A percentile compares a stretch with the other conserved stretches of the same genome.
These are phyloP conservation scores for Thuja plicata DNA, from an alignment of 83 land plant genomes.

Conservation along the genomic window DNA sequence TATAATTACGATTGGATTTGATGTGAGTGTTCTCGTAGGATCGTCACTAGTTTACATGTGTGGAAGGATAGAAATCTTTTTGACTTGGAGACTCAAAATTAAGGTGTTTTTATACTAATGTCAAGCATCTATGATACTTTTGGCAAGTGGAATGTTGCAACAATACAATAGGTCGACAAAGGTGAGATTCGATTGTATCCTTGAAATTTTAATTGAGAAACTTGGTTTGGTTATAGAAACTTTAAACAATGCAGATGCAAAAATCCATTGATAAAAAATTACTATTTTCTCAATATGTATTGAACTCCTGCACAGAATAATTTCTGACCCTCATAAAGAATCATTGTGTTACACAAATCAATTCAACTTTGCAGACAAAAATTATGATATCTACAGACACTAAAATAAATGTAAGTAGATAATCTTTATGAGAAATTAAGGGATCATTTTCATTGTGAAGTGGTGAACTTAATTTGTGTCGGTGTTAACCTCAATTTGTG, in stretches of 20 bases:
- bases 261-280: neutral
- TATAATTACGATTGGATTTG: neutral
- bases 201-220: neutral
- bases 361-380: too few species aligned
- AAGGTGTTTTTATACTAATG: neutral
- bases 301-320: neutral
- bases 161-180: too few species aligned
- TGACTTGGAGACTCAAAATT: neutral
- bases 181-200: too few species aligned
- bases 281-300: neutral
- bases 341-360: too few species aligned
- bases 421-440: too few species aligned
- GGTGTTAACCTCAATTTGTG: too few species aligned
- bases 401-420: too few species aligned
- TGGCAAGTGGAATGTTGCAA: neutral
- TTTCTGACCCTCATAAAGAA: too few species aligned
- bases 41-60: conserved; percentile 25
- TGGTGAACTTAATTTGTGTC: too few species aligned
- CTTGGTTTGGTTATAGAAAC: neutral
- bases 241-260: neutral
- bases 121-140: neutral
- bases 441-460: too few species aligned
- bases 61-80: neutral
- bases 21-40: neutral
- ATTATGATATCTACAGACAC: too few species aligned